Evolutionary conservation across 306 rosid genomes (phyloP).

Genomic region (Pachyrhizus erosus): DNA sequence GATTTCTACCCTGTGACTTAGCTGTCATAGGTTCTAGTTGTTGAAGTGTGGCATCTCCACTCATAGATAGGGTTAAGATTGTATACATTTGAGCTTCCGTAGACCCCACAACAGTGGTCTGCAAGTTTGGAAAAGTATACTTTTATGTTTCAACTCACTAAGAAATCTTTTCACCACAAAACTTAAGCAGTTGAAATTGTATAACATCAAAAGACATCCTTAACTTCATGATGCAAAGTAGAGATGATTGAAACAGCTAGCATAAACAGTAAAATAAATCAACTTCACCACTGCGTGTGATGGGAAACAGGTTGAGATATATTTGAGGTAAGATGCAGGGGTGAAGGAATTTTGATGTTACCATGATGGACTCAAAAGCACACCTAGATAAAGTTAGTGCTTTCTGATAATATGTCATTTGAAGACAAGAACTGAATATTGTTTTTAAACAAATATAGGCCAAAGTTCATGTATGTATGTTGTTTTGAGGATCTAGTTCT

Average conservation of each 20-base stretch:
- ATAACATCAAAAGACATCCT: background rate
- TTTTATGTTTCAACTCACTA: background rate
- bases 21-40: background rate
- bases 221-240: background rate
- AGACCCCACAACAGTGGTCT: background rate
- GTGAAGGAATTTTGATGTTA: background rate
- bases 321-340: constrained; percentile 6
- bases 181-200: background rate
- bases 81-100: background rate
- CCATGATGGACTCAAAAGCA: background rate
- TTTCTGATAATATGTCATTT: background rate
- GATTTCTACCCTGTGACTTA: background rate
- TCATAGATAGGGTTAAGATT: background rate
- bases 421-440: background rate
- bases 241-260: constrained; percentile 1
- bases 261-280: background rate
- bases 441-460: background rate
- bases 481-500: constrained; percentile 5
- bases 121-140: background rate
- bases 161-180: constrained; percentile 10
- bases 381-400: background rate
- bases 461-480: constrained; percentile 12
- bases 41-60: background rate
- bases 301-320: background rate
- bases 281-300: background rate